A percentile compares a stretch with the other conserved stretches of the same genome.
These are phyloP conservation scores for Ogataea polymorpha DNA, from an alignment of 805 yeast genomes.

Conservation along the genomic window DNA sequence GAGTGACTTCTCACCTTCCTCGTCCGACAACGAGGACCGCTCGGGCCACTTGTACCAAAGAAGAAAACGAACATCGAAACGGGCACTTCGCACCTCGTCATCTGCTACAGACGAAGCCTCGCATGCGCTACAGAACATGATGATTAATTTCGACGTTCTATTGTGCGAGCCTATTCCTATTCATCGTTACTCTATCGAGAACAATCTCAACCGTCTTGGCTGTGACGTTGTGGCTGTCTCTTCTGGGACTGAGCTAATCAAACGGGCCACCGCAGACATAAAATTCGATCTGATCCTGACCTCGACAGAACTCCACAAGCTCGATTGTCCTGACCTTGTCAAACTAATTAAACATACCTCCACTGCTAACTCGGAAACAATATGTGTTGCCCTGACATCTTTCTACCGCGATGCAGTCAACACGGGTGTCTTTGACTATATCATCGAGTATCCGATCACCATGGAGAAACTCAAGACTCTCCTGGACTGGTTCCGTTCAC, in stretches of 20 bases:
- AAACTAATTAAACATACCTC: conserved; percentile 72
- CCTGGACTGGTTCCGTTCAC: conserved; percentile 26
- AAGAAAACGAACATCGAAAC: conserved; percentile 50
- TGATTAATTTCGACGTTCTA: conserved; percentile 54
- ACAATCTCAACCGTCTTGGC: conserved; percentile 63
- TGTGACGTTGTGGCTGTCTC: conserved; percentile 77
- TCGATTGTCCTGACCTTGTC: conserved; percentile 73
- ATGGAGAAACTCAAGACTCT: conserved; percentile 31
- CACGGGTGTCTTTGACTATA: conserved; percentile 57
- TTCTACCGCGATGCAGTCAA: conserved; percentile 63
- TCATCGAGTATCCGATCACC: conserved; percentile 69
- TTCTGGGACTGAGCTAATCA: conserved; percentile 77
- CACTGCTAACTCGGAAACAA: conserved; percentile 74
- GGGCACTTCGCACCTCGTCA: conserved; percentile 21
- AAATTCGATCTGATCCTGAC: conserved; percentile 82
- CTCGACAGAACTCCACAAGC: conserved; percentile 63
- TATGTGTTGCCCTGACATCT: conserved; percentile 72
- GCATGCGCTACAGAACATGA: conserved; percentile 17
- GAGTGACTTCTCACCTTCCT: conserved; percentile 45
- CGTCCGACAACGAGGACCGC: conserved; percentile 68
- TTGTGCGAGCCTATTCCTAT: conserved; percentile 87
- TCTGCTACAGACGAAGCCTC: conserved; percentile 25
- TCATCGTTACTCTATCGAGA: conserved; percentile 63
- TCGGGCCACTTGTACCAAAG: conserved; percentile 51
- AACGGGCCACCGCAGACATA: conserved; percentile 78